Evolutionary conservation across 495 filamentous ascomycete genomes (phyloP).

Genomic region (Beverwykella pulmonaria): DNA sequence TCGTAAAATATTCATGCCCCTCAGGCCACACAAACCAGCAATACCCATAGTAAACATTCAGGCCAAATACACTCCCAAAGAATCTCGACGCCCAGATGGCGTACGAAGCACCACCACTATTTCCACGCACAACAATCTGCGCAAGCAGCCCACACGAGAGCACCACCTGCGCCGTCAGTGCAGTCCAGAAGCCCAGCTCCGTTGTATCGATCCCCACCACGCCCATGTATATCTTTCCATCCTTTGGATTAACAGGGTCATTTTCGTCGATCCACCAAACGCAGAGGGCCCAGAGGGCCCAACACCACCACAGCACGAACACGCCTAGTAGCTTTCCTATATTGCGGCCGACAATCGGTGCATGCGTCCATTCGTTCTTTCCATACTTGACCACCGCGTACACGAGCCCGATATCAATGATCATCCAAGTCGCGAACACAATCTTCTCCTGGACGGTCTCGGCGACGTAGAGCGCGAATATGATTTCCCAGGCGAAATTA

Average conservation of each 20-base stretch:
- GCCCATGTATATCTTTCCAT: conserved; percentile 47
- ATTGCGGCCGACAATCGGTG: conserved; percentile 45
- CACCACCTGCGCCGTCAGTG: conserved; percentile 41
- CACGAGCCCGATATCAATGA: conserved; percentile 50
- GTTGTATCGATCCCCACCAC: conserved; percentile 48
- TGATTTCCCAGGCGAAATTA: conserved; percentile 53
- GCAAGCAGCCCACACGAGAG: conserved; percentile 42
- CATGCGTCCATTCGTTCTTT: conserved; percentile 44
- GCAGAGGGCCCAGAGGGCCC: conserved; percentile 44
- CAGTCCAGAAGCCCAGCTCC: conserved; percentile 52
- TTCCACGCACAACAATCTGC: conserved; percentile 46
- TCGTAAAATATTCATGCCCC: conserved; percentile 47
- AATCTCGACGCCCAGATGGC: conserved; percentile 45
- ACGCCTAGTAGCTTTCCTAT: conserved; percentile 42
- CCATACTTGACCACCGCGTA: conserved; percentile 47
- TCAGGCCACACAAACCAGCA: conserved; percentile 51
- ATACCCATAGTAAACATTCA: conserved; percentile 41
- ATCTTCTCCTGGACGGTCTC: conserved; percentile 46
- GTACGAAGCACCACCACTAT: conserved; percentile 50
- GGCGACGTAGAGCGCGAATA: conserved; percentile 49
- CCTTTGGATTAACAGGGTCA: conserved; percentile 41
- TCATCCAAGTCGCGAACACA: conserved; percentile 50
- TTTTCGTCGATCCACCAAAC: conserved; percentile 46
- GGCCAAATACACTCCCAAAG: conserved; percentile 46
- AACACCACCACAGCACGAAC: conserved; percentile 38